phyloP scores from a whole-genome alignment of 2,329 filamentous ascomycete genomes.

The Pseudopithomyces maydicus region DNA sequence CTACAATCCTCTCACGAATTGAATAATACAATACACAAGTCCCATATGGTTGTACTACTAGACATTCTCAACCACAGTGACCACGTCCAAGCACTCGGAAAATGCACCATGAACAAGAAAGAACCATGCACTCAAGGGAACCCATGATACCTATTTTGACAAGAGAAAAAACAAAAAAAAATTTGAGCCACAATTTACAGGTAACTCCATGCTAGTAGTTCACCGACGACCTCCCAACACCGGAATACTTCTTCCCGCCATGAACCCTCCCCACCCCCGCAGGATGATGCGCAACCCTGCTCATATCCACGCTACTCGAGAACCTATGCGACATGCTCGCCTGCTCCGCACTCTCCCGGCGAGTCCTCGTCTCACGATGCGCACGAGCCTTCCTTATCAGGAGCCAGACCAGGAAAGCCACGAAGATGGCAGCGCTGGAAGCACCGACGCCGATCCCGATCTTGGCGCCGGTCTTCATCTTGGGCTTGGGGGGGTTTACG shows the following conservation, averaged over 20 bases:
- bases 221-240: too few relatives aligned
- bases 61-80: too few relatives aligned
- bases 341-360: neutral
- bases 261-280: constrained; percentile 11
- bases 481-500: constrained; percentile 14
- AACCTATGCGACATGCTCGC: constrained; percentile 13
- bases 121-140: too few relatives aligned
- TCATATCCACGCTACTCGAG: constrained; percentile 15
- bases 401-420: constrained; percentile 13
- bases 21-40: too few relatives aligned
- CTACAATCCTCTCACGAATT: too few relatives aligned
- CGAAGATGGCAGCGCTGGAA: constrained; percentile 8
- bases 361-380: constrained; percentile 8
- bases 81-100: too few relatives aligned
- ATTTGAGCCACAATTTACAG: too few relatives aligned
- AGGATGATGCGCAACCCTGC: constrained; percentile 16
- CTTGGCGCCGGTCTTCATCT: constrained; percentile 22
- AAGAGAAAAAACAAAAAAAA: too few relatives aligned
- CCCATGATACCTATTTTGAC: too few relatives aligned
- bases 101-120: too few relatives aligned
- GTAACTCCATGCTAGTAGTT: too few relatives aligned
- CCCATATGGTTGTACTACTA: too few relatives aligned
- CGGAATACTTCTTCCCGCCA: constrained; percentile 18
- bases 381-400: constrained; percentile 11
- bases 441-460: constrained; percentile 28